Evolutionary conservation across 768 basidiomycete genomes (phyloP).

Genomic region (Termitomyces heimii): DNA sequence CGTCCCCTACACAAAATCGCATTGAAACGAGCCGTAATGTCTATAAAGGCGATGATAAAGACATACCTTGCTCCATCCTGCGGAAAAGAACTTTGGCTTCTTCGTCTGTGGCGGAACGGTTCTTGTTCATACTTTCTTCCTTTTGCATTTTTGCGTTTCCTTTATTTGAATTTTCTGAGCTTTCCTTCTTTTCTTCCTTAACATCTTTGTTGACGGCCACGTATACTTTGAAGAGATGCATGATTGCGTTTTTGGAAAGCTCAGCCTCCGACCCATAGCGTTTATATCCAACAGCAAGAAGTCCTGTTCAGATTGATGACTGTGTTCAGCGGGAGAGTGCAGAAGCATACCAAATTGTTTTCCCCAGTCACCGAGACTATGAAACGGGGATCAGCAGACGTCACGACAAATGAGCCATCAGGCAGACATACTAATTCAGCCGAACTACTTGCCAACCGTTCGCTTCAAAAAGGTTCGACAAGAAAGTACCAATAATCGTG

Average conservation of each 20-base stretch:
- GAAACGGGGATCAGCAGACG: not conserved
- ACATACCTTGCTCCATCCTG: constrained; percentile 6
- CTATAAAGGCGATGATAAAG: not conserved
- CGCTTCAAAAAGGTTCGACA: constrained; percentile 82
- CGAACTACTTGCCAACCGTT: constrained; percentile 86
- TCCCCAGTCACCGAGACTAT: constrained; percentile 86
- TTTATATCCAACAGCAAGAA: constrained; percentile 86
- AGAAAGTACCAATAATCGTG: constrained; percentile 93
- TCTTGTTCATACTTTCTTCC: constrained; percentile 15
- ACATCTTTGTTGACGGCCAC: constrained; percentile 86
- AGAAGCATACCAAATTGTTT: constrained; percentile 64
- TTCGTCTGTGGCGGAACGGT: constrained; percentile 90
- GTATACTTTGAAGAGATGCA: constrained; percentile 89
- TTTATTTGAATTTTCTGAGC: constrained; percentile 21
- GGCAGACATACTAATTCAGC: constrained; percentile 60
- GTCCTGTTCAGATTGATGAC: constrained; percentile 35
- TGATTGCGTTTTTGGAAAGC: constrained; percentile 82
- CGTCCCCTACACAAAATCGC: constrained; percentile 48
- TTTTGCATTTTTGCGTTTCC: constrained; percentile 37
- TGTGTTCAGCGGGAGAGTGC: too few relatives aligned
- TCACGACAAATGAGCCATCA: not conserved
- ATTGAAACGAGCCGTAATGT: not conserved
- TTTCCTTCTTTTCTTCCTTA: constrained; percentile 18
- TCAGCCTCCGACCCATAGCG: constrained; percentile 83
- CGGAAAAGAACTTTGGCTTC: constrained; percentile 30